Base-by-base conservation (phyloP, 2,329 filamentous ascomycete genomes). In the Sclerotiophoma versabilis region DNA sequence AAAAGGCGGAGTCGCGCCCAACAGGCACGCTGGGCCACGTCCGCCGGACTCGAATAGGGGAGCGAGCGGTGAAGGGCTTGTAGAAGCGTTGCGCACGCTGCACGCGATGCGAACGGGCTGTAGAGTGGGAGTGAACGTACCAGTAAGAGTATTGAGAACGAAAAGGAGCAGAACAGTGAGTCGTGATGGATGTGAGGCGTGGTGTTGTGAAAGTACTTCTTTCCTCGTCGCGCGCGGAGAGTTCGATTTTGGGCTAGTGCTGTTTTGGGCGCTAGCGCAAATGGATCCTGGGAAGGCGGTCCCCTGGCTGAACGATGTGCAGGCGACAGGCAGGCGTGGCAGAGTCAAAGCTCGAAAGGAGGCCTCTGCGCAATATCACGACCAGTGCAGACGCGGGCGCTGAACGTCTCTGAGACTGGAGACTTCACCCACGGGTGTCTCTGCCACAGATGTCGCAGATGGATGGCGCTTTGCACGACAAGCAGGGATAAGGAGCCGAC, bases 141-240 rank as follows among this genome's bases (percentile, higher is more conserved):
- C 71, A 69, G 59, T 57, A 58, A 62, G 62, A 59, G 59, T 62
- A 55, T 56, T 54, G 50, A 60, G 58, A 53, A 46, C 45, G 55
- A 38, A 34, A 49, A 58, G 63, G 64, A 57, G 58, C 59, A 64
- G 64, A 61, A 64, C 60, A 70, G 58, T 50, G 55, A 60, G 64
- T 65, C 70, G 66, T 63, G 62, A 65, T 63, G 61, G 54, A 60
- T 66, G 63, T 53, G 58, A 62, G 59, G 58, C 58, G 65, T 67
- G 67, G 65, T 66, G 69, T 61, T 68, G 68, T 69, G 64, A 64
- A 52, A 62, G 70, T 73, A 72, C 69, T 73, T 71, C 69, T 72
- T 71, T 64, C 56, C 66, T 71, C 60, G 48, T 62, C 64, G 63
- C 68, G 70, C 70, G 69, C 69, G 70, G 70, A 69, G 70, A 68